Base-by-base conservation (phyloP, 1,284 basidiomycete species). In the Taiwanofungus camphoratus region DNA sequence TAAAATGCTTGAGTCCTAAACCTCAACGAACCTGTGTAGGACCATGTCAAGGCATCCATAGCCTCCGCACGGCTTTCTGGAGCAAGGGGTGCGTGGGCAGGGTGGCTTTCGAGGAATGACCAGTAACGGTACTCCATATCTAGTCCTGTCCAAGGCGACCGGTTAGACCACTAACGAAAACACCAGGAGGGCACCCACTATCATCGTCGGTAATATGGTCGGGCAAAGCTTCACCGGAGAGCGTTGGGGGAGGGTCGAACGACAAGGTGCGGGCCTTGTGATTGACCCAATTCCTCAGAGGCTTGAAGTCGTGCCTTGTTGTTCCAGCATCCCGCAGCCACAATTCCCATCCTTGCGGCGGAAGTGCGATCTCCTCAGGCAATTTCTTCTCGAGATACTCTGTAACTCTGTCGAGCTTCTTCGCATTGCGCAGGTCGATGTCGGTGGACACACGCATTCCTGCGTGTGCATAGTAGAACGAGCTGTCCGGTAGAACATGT, bases 61-160 rank as follows among this genome's bases (percentile, higher is more conserved):
- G 86, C 86, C 47, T 88, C 84, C 0, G 65, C 61, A 37, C 72
- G 71, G 5, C 79, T 75, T 38, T 68, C 69, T 8, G 63, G 52
- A 8, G 74, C 72, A 15, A 82, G 68, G 0, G 69, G 56, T 3
- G 69, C 62, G 57, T 88, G 85, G 0, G 82, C 81, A 0, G 86
- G 86, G 52, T 88, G 84, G 29, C 73, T 64, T 58, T 87, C 82
- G 57, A 88, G 71, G 56, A 78, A 88, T 2, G 74, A 66, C 86
- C 86, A 88, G 54, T 86, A 88, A 34, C 80, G 70, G 52, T 80
- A 84, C 54, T 86, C 82, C 57, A 77, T 70, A 44, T 87, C 82
- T 19, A 85, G 64, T 37, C 74, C 86, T 79, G 41, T 4, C 16
- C 15, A 19, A 7, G 15, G 2, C 23, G 12, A 39, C 32, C n/a